Evolutionary conservation across 345 rosid species (phyloP).

Genomic region (Sapria himalayana): DNA sequence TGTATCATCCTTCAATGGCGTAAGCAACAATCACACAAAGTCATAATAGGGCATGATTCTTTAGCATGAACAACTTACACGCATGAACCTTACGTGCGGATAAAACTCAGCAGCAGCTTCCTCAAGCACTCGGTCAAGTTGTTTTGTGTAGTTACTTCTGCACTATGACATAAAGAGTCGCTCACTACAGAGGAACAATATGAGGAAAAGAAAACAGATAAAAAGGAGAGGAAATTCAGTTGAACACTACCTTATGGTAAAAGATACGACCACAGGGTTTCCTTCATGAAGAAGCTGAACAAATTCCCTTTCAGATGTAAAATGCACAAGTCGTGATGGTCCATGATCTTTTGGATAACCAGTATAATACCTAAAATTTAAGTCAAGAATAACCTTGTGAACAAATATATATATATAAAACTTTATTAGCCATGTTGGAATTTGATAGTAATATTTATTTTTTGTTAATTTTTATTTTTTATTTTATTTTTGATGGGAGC

Average conservation of each 20-base stretch:
- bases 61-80: slow-evolving; percentile 34
- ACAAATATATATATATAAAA: too few relatives aligned
- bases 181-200: background rate
- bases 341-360: slow-evolving; percentile 90
- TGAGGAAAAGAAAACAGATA: background rate
- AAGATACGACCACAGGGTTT: slow-evolving; percentile 60
- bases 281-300: slow-evolving; percentile 79
- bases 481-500: too few relatives aligned
- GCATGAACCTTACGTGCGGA: slow-evolving; percentile 66
- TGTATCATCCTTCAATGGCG: too few relatives aligned
- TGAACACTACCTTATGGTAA: slow-evolving; percentile 47
- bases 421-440: too few relatives aligned
- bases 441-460: too few relatives aligned
- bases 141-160: slow-evolving; percentile 73
- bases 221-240: background rate
- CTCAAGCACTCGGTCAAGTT: slow-evolving; percentile 68
- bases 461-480: too few relatives aligned
- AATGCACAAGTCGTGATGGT: slow-evolving; percentile 54
- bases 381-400: too few relatives aligned
- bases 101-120: slow-evolving; percentile 80
- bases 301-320: slow-evolving; percentile 78
- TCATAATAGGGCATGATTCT: too few relatives aligned
- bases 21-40: too few relatives aligned
- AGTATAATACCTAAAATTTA: slow-evolving; percentile 44
- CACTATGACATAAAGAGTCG: slow-evolving; percentile 7